A percentile compares a stretch with the other conserved stretches of the same genome.
Conservation (phyloP, 148 eudicot species). For the Rhododendron ovatum region DNA sequence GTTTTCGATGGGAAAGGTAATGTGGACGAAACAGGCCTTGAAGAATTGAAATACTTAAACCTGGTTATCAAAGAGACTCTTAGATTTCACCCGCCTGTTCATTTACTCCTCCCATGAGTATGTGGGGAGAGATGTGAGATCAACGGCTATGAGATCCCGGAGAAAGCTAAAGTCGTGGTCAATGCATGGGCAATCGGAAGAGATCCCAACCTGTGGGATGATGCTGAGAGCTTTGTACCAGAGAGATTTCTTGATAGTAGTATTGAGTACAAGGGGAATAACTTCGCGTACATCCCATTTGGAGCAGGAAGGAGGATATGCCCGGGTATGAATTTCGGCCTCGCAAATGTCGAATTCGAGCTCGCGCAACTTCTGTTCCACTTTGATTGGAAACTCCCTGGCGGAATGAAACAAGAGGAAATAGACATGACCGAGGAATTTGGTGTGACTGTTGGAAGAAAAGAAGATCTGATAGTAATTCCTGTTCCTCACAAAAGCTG, state of each 20-base stretch:
- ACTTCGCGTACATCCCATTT: constrained; percentile 30
- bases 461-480: constrained; percentile 18
- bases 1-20: constrained; percentile 3
- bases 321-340: constrained; percentile 22
- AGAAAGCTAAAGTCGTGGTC: constrained; percentile 18
- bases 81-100: constrained; percentile 27
- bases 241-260: constrained; percentile 25
- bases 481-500: neutral
- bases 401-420: constrained; percentile 11
- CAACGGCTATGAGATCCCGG: constrained; percentile 24
- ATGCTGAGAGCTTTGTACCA: constrained; percentile 31
- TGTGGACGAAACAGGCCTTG: constrained; percentile 12
- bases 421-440: constrained; percentile 26
- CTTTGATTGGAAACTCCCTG: constrained; percentile 32
- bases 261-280: constrained; percentile 22
- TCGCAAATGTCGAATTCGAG: constrained; percentile 26
- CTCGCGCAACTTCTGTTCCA: constrained; percentile 24
- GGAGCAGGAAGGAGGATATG: constrained; percentile 41
- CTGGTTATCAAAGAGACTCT: constrained; percentile 28
- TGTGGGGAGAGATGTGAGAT: constrained; percentile 18
- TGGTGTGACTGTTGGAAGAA: constrained; percentile 22
- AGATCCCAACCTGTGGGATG: constrained; percentile 24
- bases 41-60: constrained; percentile 19
- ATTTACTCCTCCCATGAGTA: constrained; percentile 28
- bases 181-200: constrained; percentile 32